Conservation (phyloP, 352 stramenopile genomes). For the Globisporangium irregulare region DNA sequence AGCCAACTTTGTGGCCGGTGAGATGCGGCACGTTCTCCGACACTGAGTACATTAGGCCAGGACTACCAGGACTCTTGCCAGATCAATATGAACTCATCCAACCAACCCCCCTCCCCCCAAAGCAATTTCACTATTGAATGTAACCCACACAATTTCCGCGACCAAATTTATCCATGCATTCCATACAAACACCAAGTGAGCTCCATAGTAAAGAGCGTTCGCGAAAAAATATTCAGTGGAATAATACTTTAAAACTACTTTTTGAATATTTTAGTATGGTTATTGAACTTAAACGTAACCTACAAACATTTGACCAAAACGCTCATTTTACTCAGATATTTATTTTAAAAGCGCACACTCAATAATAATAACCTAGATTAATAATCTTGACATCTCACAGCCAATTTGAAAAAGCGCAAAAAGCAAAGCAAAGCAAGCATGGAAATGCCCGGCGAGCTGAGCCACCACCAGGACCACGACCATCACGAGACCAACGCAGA, state of each 20-base stretch:
- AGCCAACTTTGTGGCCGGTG: slow-evolving; percentile 51
- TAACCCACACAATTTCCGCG: background rate
- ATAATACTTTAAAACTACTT: too few relatives aligned
- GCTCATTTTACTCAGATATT: background rate
- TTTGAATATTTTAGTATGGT: too few relatives aligned
- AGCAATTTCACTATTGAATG: too few relatives aligned
- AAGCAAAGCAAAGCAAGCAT: background rate
- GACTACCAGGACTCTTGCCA: slow-evolving; percentile 32
- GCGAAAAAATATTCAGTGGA: too few relatives aligned
- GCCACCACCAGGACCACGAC: background rate
- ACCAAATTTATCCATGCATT: background rate
- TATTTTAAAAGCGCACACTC: background rate
- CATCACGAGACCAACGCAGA: background rate
- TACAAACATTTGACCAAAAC: too few relatives aligned
- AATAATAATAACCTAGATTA: too few relatives aligned
- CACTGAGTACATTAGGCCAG: slow-evolving; percentile 37
- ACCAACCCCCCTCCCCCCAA: too few relatives aligned
- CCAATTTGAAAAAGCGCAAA: slow-evolving; percentile 4
- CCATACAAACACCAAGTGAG: background rate
- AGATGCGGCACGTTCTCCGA: slow-evolving; percentile 59
- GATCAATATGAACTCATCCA: slow-evolving; percentile 25
- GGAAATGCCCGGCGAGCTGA: background rate
- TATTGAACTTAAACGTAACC: too few relatives aligned
- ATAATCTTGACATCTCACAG: background rate
- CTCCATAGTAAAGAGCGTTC: background rate